Conservation (phyloP, 108 stramenopile genomes). For the Pseudonitzschia multiseries region DNA sequence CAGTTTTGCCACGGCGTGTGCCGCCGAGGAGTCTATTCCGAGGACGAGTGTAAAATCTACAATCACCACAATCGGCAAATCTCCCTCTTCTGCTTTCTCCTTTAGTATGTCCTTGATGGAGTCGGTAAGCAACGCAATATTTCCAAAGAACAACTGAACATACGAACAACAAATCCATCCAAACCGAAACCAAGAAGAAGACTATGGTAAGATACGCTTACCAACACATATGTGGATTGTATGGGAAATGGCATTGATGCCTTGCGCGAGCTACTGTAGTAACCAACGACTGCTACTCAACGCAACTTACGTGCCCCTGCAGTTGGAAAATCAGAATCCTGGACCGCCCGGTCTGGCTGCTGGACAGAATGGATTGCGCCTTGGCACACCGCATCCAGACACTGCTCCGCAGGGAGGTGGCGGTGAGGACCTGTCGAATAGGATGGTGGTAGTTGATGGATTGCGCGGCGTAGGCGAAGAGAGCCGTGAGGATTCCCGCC, state of each 20-base stretch:
- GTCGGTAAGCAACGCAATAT: constrained; percentile 51
- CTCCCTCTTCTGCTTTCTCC: constrained; percentile 34
- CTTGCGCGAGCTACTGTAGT: too few relatives aligned
- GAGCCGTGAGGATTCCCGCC: constrained; percentile 65
- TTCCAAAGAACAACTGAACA: constrained; percentile 44
- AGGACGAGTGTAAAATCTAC: constrained; percentile 72
- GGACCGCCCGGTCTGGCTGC: constrained; percentile 48
- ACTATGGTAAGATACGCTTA: not conserved
- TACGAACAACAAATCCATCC: not conserved
- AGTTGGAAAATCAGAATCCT: constrained; percentile 66
- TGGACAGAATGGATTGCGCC: constrained; percentile 52
- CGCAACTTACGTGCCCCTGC: constrained; percentile 70
- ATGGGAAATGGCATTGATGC: too few relatives aligned
- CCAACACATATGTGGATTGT: too few relatives aligned
- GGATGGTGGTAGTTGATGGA: constrained; percentile 63
- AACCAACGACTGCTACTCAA: too few relatives aligned
- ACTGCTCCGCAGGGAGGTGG: constrained; percentile 63
- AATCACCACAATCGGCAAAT: constrained; percentile 60
- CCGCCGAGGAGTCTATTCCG: constrained; percentile 78
- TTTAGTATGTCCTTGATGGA: constrained; percentile 47
- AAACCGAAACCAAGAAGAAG: not conserved
- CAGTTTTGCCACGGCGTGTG: constrained; percentile 70
- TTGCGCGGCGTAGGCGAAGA: constrained; percentile 63
- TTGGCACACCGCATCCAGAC: constrained; percentile 48
- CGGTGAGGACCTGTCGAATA: constrained; percentile 63